Evolutionary conservation across 495 filamentous ascomycete species (phyloP), one percentile per base, ranked within the genome.

Genomic region (Parmelia sp.): DNA sequence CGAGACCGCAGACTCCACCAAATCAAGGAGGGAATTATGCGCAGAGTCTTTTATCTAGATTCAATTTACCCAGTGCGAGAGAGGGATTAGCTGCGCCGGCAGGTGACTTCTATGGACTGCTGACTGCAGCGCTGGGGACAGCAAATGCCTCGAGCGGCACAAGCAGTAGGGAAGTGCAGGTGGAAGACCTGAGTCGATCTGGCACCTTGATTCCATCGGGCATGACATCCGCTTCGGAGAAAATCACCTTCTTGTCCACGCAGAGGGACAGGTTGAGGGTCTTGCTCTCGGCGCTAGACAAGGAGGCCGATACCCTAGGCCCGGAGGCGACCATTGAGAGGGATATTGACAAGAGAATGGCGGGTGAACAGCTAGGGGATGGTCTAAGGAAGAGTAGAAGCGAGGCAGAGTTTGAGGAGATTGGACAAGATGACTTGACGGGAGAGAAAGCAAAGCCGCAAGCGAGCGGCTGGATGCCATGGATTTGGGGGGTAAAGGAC

Each of bases 361-460:
- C 49, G 74, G 79, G 64, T 73, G 67, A 49, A 58, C 63, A 12
- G 49, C 75, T 19, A 61, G 76, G 63, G 73, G 78, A 57, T 75
- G 84, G 11, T 1, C 70, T 91, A 71, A 82, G 77, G 51, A 91
- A 89, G 80, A 91, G 87, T 69, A 79, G 80, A 65, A 90, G 87
- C 61, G 89, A 91, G 67, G 82, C 80, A 42, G 90, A 92, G 65
- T 96, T 96, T 71, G 89, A 93, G 70, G 86, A 88, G 70, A 86
- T 96, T 66, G 87, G 65, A 29, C 56, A 74, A 40, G 82, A 82
- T 47, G 81, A 78, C 53, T 72, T 79, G 19, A 73, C 73, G 21
- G 62, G 65, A 53, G 74, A 65, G 70, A 70, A 71, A 62, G 72
- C 70, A 53, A 66, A 72, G 58, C 63, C 55, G 36, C 61, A 58